These are phyloP conservation scores for Lactarius quietus DNA, from an alignment of 768 basidiomycete genomes.

Conservation along the genomic window DNA sequence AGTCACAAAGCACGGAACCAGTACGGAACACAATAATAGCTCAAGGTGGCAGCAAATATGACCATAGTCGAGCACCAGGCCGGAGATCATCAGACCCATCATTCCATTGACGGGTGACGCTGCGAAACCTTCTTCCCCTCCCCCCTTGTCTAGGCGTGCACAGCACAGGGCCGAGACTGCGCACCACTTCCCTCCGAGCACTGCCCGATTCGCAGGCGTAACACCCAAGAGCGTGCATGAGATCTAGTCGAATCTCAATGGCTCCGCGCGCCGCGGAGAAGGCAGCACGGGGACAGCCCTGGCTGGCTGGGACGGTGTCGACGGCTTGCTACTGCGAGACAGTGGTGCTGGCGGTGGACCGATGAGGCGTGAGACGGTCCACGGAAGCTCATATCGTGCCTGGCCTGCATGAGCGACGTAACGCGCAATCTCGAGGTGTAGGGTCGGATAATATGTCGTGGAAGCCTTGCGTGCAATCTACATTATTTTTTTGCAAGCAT, in stretches of 20 bases:
- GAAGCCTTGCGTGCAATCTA: conserved; percentile 96
- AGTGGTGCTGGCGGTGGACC: conserved; percentile 70
- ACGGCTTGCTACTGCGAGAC: conserved; percentile 23
- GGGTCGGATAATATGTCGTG: conserved; percentile 86
- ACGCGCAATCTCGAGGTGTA: conserved; percentile 91
- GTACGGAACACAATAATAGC: neutral
- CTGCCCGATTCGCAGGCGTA: conserved; percentile 11
- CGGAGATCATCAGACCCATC: conserved; percentile 6
- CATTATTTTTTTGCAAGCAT: neutral
- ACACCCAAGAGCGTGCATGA: neutral
- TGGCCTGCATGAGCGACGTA: conserved; percentile 68
- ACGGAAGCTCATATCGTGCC: conserved; percentile 76
- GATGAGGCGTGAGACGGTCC: conserved; percentile 72
- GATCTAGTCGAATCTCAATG: conserved; percentile 20
- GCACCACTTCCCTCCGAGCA: conserved; percentile 2
- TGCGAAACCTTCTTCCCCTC: neutral
- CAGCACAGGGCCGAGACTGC: neutral
- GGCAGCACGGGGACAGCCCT: conserved; percentile 13
- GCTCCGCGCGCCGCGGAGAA: conserved; percentile 22
- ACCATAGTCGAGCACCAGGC: conserved; percentile 17
- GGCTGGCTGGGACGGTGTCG: neutral
- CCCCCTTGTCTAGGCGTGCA: neutral
- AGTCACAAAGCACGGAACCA: too few species aligned
- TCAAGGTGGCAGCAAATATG: conserved; percentile 12
- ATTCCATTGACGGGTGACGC: conserved; percentile 3